These are phyloP conservation scores for Taiwanofungus camphoratus DNA, from an alignment of 1,284 basidiomycete genomes.

Conservation along the genomic window DNA sequence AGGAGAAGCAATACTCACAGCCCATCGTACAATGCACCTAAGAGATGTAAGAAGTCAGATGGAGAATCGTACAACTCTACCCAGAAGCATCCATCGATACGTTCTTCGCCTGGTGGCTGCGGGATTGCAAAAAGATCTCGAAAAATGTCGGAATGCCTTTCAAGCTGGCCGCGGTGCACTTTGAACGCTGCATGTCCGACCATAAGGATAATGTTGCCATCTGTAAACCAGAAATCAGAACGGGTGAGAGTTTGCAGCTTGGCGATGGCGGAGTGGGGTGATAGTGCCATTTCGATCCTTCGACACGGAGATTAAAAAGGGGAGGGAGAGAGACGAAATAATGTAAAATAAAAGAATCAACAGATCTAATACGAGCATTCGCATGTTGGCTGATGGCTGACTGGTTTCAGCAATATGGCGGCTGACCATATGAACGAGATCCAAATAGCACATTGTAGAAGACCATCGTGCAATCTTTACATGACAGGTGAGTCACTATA, in stretches of 20 bases:
- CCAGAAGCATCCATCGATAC: conserved; percentile 43
- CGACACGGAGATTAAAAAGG: too few relatives aligned
- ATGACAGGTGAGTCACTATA: too few relatives aligned
- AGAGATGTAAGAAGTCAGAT: conserved; percentile 58
- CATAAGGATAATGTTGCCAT: conserved; percentile 64
- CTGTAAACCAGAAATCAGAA: conserved; percentile 65
- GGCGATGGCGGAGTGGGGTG: too few relatives aligned
- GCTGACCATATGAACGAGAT: too few relatives aligned
- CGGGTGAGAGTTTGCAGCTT: conserved; percentile 25
- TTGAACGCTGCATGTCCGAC: conserved; percentile 56
- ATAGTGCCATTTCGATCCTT: too few relatives aligned
- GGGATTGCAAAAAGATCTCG: conserved; percentile 57
- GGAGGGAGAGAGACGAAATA: too few relatives aligned
- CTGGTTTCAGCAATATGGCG: too few relatives aligned
- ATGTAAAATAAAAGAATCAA: too few relatives aligned
- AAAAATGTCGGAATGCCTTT: conserved; percentile 69
- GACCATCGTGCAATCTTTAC: too few relatives aligned
- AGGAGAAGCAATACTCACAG: conserved; percentile 43
- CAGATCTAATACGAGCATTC: too few relatives aligned
- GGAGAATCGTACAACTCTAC: conserved; percentile 59
- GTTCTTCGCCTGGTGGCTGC: conserved; percentile 35
- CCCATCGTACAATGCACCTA: conserved; percentile 73
- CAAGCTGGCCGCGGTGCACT: conserved; percentile 64
- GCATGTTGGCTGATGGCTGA: too few relatives aligned
- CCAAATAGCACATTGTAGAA: too few relatives aligned